phyloP scores from a whole-genome alignment of 1,139 yeast species.

The Taiozyma sp. region DNA sequence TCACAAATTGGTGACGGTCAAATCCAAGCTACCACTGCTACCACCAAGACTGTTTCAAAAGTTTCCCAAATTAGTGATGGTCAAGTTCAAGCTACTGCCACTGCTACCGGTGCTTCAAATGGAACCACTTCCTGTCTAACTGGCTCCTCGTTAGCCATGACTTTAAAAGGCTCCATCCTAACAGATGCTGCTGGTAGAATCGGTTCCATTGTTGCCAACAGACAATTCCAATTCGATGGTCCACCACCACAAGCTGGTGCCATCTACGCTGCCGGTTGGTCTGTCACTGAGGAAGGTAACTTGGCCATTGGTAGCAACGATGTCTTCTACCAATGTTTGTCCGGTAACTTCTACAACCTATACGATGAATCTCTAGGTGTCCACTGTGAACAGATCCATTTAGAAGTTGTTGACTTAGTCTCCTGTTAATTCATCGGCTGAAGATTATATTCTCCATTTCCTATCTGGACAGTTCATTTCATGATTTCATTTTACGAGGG shows the following conservation, averaged over 20 bases:
- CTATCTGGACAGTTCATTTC: constrained; percentile 13
- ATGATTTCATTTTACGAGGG: constrained; percentile 1
- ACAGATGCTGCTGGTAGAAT: constrained; percentile 64
- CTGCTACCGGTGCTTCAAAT: constrained; percentile 13
- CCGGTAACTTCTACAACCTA: constrained; percentile 80
- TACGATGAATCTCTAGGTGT: constrained; percentile 64
- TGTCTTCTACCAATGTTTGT: constrained; percentile 73
- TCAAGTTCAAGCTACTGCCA: constrained; percentile 25
- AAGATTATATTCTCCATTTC: constrained; percentile 5
- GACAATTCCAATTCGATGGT: constrained; percentile 87
- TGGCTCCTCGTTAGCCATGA: constrained; percentile 49
- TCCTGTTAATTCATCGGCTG: constrained; percentile 38
- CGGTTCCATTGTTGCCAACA: constrained; percentile 80
- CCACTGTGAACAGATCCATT: constrained; percentile 63
- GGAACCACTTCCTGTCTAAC: constrained; percentile 41
- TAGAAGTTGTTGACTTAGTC: constrained; percentile 60
- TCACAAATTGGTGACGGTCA: constrained; percentile 30
- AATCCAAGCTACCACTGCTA: constrained; percentile 15
- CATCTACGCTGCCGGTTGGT: constrained; percentile 84
- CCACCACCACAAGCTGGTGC: constrained; percentile 92
- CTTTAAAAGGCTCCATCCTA: constrained; percentile 48
- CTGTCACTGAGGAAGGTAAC: constrained; percentile 57
- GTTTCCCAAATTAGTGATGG: constrained; percentile 23
- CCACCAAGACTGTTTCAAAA: constrained; percentile 26
- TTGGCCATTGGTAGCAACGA: constrained; percentile 65